Evolutionary conservation across 345 rosid genomes (phyloP).

Genomic region (Theobroma cacao): DNA sequence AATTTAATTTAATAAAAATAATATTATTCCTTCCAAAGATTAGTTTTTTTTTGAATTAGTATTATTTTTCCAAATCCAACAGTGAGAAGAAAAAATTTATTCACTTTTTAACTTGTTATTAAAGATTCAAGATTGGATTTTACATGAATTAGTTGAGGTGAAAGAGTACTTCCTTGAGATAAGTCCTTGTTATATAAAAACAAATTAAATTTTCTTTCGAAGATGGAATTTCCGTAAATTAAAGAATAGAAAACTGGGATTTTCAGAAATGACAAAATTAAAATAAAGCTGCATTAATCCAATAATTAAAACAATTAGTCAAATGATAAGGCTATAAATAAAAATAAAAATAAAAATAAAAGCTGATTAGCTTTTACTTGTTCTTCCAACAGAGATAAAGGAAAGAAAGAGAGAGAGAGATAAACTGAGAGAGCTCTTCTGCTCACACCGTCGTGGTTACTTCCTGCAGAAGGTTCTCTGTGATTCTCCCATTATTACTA

Average conservation of each 20-base stretch:
- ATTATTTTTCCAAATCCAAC: too few species aligned
- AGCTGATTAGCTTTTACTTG: not conserved
- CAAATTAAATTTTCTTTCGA: too few species aligned
- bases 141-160: too few species aligned
- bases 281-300: not conserved
- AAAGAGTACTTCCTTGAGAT: too few species aligned
- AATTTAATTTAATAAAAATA: too few species aligned
- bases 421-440: slow-evolving; percentile 24
- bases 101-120: too few species aligned
- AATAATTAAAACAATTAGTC: not conserved
- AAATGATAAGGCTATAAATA: not conserved
- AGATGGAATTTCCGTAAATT: not conserved
- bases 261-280: not conserved
- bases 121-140: too few species aligned
- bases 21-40: too few species aligned
- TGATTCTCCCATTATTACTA: slow-evolving; percentile 23
- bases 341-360: not conserved
- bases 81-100: too few species aligned
- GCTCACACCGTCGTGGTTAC: slow-evolving; percentile 37
- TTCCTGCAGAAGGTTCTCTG: slow-evolving; percentile 44
- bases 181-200: not conserved
- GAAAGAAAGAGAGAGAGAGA: slow-evolving; percentile 9
- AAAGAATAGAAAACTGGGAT: not conserved
- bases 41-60: too few species aligned
- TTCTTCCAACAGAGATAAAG: slow-evolving; percentile 20